Evolutionary conservation across 768 basidiomycete genomes (phyloP), one percentile per base, ranked within the genome.

Genomic region (Scleroderma citrinum): DNA sequence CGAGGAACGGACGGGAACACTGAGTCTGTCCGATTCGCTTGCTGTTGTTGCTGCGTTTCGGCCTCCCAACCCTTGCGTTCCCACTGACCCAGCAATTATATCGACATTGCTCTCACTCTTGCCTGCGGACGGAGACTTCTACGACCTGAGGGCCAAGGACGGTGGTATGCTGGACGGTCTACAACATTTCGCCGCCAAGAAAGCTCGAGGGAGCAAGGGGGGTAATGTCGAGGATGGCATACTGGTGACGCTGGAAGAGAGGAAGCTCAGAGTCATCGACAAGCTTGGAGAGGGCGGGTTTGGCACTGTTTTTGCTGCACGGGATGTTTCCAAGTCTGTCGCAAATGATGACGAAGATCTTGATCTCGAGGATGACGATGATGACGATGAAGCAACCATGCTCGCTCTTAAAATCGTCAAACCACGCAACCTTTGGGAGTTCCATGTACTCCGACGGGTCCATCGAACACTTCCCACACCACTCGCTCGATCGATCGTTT

Each of bases 271-370:
- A 46, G 81, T 97, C 4, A 70, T 75, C 3, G 87, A 87, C 53
- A 99, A 98, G 65, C 75, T 99, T 20, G 96, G 96, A 16, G 96
- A 99, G 69, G 96, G 96, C 5, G 92, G 94, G 0, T 99, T 95
- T 58, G 96, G 95, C 2, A 80, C 86, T 3, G 96, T 99, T n/a
- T 99, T 95, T 73, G 80, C 85, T 52, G 90, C 88, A 3, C 76
- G 77, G 48, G 77, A 83, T 60, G 46, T 73, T 60, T 49, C 56
- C 17, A 67, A 76, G 11, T 74, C 80, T 7, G 68, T 70, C 24
- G 61, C 53, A 17, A 63, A 69, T 46, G 64, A 67, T 1, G 73
- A 73, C 3, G 74, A 75, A 3, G 74, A 71, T 8, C 67, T 71
- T 1, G 71, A 71, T 23, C 67, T 75, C 3, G 69, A 69, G 16